Percentiles rank a stretch among this genome's conserved stretches.
phyloP scores from a whole-genome alignment of 2,329 filamentous ascomycete genomes.

The Colletotrichum lini region DNA sequence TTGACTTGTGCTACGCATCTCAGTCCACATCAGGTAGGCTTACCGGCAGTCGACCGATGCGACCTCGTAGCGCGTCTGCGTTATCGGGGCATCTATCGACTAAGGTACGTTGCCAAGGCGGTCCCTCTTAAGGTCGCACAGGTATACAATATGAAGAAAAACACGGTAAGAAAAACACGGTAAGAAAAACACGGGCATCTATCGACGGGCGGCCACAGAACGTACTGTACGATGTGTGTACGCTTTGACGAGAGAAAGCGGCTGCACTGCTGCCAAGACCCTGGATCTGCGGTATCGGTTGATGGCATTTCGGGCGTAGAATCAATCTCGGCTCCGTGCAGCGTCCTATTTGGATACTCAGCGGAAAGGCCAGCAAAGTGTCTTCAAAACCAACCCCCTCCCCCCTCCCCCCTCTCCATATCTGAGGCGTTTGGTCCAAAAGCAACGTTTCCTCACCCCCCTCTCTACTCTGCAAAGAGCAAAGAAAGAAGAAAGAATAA shows the following conservation, averaged over 20 bases:
- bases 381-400: conserved; percentile 18
- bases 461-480: not conserved
- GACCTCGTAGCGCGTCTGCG: too few relatives aligned
- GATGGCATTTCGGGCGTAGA: not conserved
- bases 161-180: too few relatives aligned
- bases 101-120: too few relatives aligned
- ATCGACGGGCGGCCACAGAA: conserved; percentile 8
- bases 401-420: not conserved
- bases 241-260: conserved; percentile 17
- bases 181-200: too few relatives aligned
- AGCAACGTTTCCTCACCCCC: not conserved
- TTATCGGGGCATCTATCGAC: not conserved
- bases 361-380: not conserved
- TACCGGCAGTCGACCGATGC: too few relatives aligned
- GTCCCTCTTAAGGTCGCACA: too few relatives aligned
- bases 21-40: too few relatives aligned
- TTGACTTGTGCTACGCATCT: not conserved
- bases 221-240: not conserved
- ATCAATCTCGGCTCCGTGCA: not conserved
- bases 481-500: too few relatives aligned
- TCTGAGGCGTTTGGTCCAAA: not conserved
- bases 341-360: not conserved
- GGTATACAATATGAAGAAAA: too few relatives aligned
- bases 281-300: not conserved
- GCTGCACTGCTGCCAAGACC: not conserved